Percentiles rank a stretch among this genome's conserved stretches.
These are phyloP conservation scores for Fusarium papillatum DNA, from an alignment of 2,329 filamentous ascomycete species.

Conservation along the genomic window DNA sequence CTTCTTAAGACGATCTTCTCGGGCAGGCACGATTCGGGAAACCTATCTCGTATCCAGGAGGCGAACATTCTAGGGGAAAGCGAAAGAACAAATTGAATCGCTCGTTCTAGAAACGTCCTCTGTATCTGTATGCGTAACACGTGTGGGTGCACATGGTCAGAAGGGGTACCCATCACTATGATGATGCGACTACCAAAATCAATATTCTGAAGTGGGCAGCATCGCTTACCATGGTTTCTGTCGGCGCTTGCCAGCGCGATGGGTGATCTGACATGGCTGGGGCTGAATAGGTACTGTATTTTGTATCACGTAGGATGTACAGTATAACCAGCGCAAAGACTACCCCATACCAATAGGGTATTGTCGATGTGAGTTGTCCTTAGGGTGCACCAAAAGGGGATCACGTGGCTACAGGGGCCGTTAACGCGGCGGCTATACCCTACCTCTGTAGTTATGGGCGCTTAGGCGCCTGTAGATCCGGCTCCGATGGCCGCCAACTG, in stretches of 20 bases:
- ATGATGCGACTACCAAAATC: neutral
- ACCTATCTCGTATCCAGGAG: neutral
- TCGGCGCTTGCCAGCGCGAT: neutral
- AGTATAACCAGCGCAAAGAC: neutral
- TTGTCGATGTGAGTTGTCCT: too few relatives aligned
- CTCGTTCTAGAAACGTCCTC: neutral
- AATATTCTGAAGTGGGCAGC: neutral
- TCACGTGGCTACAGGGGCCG: too few relatives aligned
- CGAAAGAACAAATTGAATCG: neutral
- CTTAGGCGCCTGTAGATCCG: too few relatives aligned
- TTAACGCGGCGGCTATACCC: too few relatives aligned
- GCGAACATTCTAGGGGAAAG: neutral
- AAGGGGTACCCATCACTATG: neutral
- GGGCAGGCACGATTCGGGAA: conserved; percentile 33
- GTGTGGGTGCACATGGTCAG: neutral
- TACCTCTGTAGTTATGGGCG: too few relatives aligned
- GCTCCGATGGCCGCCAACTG: too few relatives aligned
- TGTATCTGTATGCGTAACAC: neutral
- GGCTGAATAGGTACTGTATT: neutral
- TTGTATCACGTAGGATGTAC: neutral
- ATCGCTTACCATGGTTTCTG: neutral
- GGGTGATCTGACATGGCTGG: neutral
- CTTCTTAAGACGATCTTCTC: conserved; percentile 39
- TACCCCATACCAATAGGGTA: neutral
- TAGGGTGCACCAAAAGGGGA: too few relatives aligned